Percentiles rank a stretch among this genome's conserved stretches.
phyloP scores from a whole-genome alignment of 2,329 filamentous ascomycete genomes.

The Aspergillus sp. region DNA sequence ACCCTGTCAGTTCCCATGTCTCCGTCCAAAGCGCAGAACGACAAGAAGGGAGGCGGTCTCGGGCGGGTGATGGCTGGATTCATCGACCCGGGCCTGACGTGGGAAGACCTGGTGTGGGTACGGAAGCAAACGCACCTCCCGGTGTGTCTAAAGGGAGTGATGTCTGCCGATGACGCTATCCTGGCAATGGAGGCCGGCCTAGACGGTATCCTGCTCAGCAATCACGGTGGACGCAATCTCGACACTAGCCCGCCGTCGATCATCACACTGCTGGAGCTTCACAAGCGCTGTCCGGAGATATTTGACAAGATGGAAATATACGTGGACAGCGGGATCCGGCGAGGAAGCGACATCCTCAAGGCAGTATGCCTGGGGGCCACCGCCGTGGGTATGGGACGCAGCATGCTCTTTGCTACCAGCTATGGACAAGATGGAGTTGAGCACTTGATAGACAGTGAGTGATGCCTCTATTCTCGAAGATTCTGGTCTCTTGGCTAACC shows the following conservation, averaged over 20 bases:
- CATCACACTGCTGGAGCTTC: conserved; percentile 44
- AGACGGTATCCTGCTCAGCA: conserved; percentile 48
- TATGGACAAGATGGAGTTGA: conserved; percentile 49
- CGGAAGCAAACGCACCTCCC: conserved; percentile 39
- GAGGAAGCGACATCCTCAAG: conserved; percentile 48
- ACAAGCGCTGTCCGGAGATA: conserved; percentile 41
- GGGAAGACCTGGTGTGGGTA: conserved; percentile 48
- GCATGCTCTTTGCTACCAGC: conserved; percentile 44
- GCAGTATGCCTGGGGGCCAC: conserved; percentile 45
- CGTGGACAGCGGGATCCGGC: conserved; percentile 45
- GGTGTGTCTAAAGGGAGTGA: conserved; percentile 50
- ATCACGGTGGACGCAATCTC: conserved; percentile 50
- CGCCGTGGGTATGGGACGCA: conserved; percentile 46
- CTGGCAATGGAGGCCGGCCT: conserved; percentile 41
- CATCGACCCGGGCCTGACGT: conserved; percentile 44
- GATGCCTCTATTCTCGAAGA: conserved; percentile 1
- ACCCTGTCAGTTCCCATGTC: conserved; percentile 35
- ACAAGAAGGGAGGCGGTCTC: conserved; percentile 46
- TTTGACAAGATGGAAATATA: conserved; percentile 44
- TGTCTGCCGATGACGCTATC: conserved; percentile 47
- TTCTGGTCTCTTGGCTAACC: conserved; percentile 1
- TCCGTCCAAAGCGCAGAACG: conserved; percentile 37
- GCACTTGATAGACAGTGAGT: conserved; percentile 48
- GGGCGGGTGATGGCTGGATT: conserved; percentile 45
- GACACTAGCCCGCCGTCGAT: conserved; percentile 44